Conservation (phyloP, 306 rosid genomes). For the Fragaria vesca region DNA sequence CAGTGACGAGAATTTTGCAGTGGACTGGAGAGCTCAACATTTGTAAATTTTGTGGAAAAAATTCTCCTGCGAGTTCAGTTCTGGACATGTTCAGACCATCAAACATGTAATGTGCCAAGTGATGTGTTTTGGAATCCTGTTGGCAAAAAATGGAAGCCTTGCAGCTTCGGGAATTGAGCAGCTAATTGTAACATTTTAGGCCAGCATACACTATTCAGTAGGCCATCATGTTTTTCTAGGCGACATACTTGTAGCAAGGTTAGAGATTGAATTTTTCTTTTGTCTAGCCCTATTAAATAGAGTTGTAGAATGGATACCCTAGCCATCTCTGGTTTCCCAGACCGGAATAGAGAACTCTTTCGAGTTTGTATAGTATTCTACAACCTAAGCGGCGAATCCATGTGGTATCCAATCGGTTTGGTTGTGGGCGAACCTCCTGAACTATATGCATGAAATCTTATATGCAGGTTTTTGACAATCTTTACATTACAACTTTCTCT, state of each 20-base stretch:
- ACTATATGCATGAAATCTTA: too few relatives aligned
- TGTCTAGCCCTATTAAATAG: not conserved
- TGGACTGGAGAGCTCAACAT: conserved; percentile 98
- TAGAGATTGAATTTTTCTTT: not conserved
- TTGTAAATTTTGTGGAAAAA: conserved; percentile 35
- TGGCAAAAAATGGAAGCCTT: not conserved
- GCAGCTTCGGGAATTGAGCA: not conserved
- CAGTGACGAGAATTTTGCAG: conserved; percentile 64
- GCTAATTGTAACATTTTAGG: not conserved
- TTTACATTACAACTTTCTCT: too few relatives aligned
- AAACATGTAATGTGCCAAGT: not conserved
- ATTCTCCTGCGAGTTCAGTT: not conserved
- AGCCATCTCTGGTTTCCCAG: not conserved
- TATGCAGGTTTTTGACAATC: too few relatives aligned
- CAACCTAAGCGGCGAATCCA: too few relatives aligned
- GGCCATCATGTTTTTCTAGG: not conserved
- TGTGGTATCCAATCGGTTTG: too few relatives aligned
- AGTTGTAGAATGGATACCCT: not conserved
- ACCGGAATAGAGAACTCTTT: too few relatives aligned
- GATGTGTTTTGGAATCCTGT: not conserved
- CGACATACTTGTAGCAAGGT: not conserved
- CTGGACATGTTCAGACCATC: not conserved
- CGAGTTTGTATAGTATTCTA: too few relatives aligned
- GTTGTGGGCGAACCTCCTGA: too few relatives aligned
- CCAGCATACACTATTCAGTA: not conserved